Conservation (phyloP, 2,329 filamentous ascomycete genomes). For the Sporothrix pallida region DNA sequence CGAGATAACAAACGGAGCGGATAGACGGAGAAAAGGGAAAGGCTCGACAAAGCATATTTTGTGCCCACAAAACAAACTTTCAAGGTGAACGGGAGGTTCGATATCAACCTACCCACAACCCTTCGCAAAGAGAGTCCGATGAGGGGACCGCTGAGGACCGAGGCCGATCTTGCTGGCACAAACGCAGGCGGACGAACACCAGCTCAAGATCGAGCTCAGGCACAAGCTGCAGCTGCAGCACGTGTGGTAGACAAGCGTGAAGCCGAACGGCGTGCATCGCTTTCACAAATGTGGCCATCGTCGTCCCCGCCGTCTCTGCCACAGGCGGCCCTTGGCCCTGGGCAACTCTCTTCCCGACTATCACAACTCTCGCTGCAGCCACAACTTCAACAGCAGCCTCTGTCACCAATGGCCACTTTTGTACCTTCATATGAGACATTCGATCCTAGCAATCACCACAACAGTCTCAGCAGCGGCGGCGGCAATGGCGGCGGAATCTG, state of each 20-base stretch:
- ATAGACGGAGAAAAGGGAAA: not conserved
- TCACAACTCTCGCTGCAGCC: not conserved
- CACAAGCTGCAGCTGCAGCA: slow-evolving; percentile 4
- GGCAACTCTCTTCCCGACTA: not conserved
- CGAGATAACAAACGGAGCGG: not conserved
- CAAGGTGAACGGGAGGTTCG: not conserved
- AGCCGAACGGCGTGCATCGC: not conserved
- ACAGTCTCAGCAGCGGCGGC: slow-evolving; percentile 1
- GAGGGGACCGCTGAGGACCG: not conserved
- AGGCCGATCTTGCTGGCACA: not conserved
- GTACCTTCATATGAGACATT: not conserved
- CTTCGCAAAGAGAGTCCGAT: not conserved
- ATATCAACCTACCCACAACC: not conserved
- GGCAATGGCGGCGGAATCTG: not conserved
- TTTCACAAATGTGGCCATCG: slow-evolving; percentile 20
- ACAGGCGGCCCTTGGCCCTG: not conserved
- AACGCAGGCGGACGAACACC: not conserved
- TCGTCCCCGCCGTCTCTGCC: not conserved
- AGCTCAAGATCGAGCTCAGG: no score
- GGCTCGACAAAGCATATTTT: not conserved
- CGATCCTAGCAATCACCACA: not conserved
- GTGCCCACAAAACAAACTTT: not conserved
- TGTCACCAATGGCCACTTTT: not conserved
- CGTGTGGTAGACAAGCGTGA: slow-evolving; percentile 1
- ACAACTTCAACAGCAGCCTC: not conserved